Percentiles rank a stretch among this genome's conserved stretches.
These are phyloP conservation scores for Rutstroemia sp. DNA, from an alignment of 2,329 filamentous ascomycete genomes.

Conservation along the genomic window DNA sequence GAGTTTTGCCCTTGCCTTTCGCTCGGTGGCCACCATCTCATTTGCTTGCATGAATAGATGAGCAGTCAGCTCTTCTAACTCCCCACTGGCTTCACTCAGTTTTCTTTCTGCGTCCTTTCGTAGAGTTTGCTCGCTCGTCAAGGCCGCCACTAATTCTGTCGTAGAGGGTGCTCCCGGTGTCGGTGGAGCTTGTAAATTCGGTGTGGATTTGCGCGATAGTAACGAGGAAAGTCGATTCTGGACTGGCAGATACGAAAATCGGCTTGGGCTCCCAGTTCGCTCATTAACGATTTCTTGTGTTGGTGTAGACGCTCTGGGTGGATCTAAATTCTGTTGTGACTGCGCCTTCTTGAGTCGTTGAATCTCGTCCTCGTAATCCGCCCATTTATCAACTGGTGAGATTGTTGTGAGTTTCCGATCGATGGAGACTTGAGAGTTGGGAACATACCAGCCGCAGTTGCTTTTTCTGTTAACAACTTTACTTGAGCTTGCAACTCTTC, in stretches of 20 bases:
- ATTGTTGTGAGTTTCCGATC: slow-evolving; percentile 4
- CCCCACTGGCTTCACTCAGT: slow-evolving; percentile 57
- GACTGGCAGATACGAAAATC: slow-evolving; percentile 25
- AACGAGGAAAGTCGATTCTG: slow-evolving; percentile 36
- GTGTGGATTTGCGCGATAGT: slow-evolving; percentile 42
- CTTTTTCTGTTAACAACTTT: slow-evolving; percentile 62
- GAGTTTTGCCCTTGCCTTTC: slow-evolving; percentile 61
- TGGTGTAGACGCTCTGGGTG: slow-evolving; percentile 2
- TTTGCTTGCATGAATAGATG: slow-evolving; percentile 77
- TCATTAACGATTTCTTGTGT: slow-evolving; percentile 28
- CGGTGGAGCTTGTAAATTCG: slow-evolving; percentile 29
- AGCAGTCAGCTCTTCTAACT: slow-evolving; percentile 73
- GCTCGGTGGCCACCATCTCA: slow-evolving; percentile 76
- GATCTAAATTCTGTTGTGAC: slow-evolving; percentile 15
- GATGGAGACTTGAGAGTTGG: not conserved
- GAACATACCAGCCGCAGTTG: slow-evolving; percentile 49
- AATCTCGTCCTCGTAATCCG: slow-evolving; percentile 77
- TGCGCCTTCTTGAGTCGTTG: slow-evolving; percentile 44
- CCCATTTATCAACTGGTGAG: slow-evolving; percentile 53
- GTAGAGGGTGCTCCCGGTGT: slow-evolving; percentile 22
- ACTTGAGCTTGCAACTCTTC: slow-evolving; percentile 66
- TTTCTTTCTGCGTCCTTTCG: slow-evolving; percentile 63
- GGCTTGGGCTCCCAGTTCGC: slow-evolving; percentile 21
- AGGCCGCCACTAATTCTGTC: slow-evolving; percentile 52
- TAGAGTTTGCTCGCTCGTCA: slow-evolving; percentile 59